Percentiles rank a stretch among this genome's conserved stretches.
Evolutionary conservation across 2,329 filamentous ascomycete species (phyloP).

Genomic region (Ustulina deusta): DNA sequence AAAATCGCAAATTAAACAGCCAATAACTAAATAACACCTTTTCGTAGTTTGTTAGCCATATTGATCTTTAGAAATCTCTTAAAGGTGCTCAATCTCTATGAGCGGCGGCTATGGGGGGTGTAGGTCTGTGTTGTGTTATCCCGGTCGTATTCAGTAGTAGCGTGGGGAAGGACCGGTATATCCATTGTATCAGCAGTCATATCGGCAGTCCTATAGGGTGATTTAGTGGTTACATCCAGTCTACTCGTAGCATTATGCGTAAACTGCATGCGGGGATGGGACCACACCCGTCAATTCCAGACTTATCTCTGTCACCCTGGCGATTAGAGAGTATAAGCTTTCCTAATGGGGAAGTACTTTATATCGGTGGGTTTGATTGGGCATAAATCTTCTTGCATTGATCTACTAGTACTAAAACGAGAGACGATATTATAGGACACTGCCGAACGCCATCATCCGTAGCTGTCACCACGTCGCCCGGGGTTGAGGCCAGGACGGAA

Average conservation of each 20-base stretch:
- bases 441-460: conserved; percentile 12
- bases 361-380: not conserved
- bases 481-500: too few relatives aligned
- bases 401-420: conserved; percentile 5
- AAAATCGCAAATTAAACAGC: too few relatives aligned
- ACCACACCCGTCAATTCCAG: not conserved
- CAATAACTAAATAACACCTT: too few relatives aligned
- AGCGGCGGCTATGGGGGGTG: too few relatives aligned
- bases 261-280: not conserved
- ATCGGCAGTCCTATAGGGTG: not conserved
- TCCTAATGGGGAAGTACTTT: not conserved
- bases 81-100: too few relatives aligned
- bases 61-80: too few relatives aligned
- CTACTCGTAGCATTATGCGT: not conserved
- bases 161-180: too few relatives aligned
- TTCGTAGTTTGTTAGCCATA: too few relatives aligned
- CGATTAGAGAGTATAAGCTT: not conserved
- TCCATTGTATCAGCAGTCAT: not conserved
- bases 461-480: not conserved
- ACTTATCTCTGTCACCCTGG: not conserved
- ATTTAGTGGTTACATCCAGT: too few relatives aligned
- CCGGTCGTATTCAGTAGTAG: too few relatives aligned
- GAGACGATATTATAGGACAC: not conserved
- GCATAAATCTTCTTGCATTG: not conserved
- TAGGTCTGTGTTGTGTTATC: too few relatives aligned